These are phyloP conservation scores for Phytopythium boreale DNA, from an alignment of 352 stramenopile species.

Conservation along the genomic window DNA sequence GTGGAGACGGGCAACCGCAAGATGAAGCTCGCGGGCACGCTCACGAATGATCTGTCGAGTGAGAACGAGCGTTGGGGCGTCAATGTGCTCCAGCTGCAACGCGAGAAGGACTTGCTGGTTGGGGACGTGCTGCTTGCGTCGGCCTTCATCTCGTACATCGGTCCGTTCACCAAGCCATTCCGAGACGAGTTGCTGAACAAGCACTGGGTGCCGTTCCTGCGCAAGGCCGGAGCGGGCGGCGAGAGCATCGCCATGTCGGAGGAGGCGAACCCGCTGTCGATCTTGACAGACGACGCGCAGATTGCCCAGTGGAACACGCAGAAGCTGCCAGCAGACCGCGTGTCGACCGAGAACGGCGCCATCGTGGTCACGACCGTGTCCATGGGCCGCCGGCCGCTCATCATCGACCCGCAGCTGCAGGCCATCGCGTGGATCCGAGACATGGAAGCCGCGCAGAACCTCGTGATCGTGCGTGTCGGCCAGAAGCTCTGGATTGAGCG, in stretches of 20 bases:
- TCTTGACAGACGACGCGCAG: slow-evolving; percentile 90
- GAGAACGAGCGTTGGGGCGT: slow-evolving; percentile 96
- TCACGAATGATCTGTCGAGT: slow-evolving; percentile 93
- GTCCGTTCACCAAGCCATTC: slow-evolving; percentile 94
- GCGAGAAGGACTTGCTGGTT: slow-evolving; percentile 90
- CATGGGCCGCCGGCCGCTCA: slow-evolving; percentile 88
- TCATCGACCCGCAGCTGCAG: slow-evolving; percentile 94
- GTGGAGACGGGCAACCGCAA: slow-evolving; percentile 92
- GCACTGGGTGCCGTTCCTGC: slow-evolving; percentile 90
- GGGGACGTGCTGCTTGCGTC: slow-evolving; percentile 93
- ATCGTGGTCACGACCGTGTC: slow-evolving; percentile 91
- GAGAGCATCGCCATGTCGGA: slow-evolving; percentile 91
- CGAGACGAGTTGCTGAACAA: slow-evolving; percentile 93
- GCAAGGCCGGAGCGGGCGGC: slow-evolving; percentile 73
- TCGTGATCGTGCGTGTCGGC: slow-evolving; percentile 93
- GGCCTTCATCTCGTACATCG: slow-evolving; percentile 95
- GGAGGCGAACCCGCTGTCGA: slow-evolving; percentile 86
- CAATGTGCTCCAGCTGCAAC: slow-evolving; percentile 91
- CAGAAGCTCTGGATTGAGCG: slow-evolving; percentile 95
- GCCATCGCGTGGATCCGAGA: slow-evolving; percentile 93
- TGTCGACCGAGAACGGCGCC: slow-evolving; percentile 93
- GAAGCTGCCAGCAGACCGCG: slow-evolving; percentile 88
- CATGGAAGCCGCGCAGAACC: slow-evolving; percentile 89
- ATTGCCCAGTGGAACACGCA: slow-evolving; percentile 95
- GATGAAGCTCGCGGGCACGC: slow-evolving; percentile 93